phyloP scores from a whole-genome alignment of 495 filamentous ascomycete genomes.

The Penicillium turbatum region DNA sequence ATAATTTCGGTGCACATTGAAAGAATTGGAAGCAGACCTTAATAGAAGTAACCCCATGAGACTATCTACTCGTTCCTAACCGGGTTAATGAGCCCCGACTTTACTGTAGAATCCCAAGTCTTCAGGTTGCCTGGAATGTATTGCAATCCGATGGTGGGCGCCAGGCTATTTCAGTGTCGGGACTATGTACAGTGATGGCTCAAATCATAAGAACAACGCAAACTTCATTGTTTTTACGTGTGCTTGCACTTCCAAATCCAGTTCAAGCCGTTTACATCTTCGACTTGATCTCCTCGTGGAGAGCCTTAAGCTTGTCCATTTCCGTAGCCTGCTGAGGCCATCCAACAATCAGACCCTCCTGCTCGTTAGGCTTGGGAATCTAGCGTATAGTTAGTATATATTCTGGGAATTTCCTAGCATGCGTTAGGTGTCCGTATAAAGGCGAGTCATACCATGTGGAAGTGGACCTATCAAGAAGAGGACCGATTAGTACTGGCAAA shows the following conservation, averaged over 20 bases:
- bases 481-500: not conserved
- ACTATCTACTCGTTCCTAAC: not conserved
- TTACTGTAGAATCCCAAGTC: too few species aligned
- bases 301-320: conserved; percentile 77
- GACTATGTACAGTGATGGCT: not conserved
- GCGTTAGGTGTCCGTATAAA: not conserved
- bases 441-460: conserved; percentile 70
- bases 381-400: conserved; percentile 30
- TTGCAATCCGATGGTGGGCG: too few species aligned
- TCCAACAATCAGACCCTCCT: conserved; percentile 71
- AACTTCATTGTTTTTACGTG: not conserved
- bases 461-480: conserved; percentile 61
- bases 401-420: not conserved
- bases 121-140: too few species aligned
- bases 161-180: too few species aligned
- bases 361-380: conserved; percentile 92
- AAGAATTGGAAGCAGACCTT: not conserved
- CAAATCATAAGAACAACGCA: not conserved
- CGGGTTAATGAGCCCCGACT: too few species aligned
- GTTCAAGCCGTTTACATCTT: conserved; percentile 62
- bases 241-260: not conserved
- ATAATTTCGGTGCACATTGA: not conserved
- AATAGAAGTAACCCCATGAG: not conserved
- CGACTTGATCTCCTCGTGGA: conserved; percentile 76
- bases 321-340: conserved; percentile 78